phyloP scores from a whole-genome alignment of 768 basidiomycete genomes.

The Sporobolomyces phaffii region DNA sequence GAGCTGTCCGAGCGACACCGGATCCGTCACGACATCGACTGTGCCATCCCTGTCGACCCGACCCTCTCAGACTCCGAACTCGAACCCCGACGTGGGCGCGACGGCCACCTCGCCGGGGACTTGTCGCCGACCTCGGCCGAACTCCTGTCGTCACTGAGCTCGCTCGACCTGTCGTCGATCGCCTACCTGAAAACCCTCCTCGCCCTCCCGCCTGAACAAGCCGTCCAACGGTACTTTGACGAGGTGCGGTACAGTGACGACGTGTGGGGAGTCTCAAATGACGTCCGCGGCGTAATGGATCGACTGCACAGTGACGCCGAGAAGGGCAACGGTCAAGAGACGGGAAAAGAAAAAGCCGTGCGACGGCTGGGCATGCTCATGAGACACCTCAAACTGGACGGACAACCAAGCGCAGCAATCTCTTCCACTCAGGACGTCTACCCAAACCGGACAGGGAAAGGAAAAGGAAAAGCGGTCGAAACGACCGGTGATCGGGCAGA shows the following conservation, averaged over 20 bases:
- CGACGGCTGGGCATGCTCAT: conserved; percentile 30
- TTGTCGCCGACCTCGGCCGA: conserved; percentile 13
- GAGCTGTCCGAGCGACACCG: conserved; percentile 13
- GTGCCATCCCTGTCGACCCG: not conserved
- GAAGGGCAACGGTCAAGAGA: not conserved
- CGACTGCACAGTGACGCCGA: not conserved
- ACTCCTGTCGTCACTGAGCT: conserved; percentile 26
- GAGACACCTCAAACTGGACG: conserved; percentile 14
- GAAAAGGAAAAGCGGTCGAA: conserved; percentile 4
- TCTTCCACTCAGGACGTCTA: not conserved
- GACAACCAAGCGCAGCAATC: not conserved
- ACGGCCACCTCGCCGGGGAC: not conserved
- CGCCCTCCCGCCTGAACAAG: conserved; percentile 15
- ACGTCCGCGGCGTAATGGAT: conserved; percentile 8
- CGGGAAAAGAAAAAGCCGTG: conserved; percentile 17
- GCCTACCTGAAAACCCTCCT: conserved; percentile 31
- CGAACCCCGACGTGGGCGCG: not conserved
- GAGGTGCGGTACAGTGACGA: conserved; percentile 22
- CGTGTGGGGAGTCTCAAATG: conserved; percentile 16
- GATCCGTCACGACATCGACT: not conserved
- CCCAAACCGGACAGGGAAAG: not conserved
- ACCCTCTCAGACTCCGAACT: not conserved
- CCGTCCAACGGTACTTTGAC: conserved; percentile 17
- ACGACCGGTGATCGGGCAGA: not conserved
- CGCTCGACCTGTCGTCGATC: conserved; percentile 23